Conservation (phyloP, 2,329 filamentous ascomycete species). For the Alternaria gansuensis region DNA sequence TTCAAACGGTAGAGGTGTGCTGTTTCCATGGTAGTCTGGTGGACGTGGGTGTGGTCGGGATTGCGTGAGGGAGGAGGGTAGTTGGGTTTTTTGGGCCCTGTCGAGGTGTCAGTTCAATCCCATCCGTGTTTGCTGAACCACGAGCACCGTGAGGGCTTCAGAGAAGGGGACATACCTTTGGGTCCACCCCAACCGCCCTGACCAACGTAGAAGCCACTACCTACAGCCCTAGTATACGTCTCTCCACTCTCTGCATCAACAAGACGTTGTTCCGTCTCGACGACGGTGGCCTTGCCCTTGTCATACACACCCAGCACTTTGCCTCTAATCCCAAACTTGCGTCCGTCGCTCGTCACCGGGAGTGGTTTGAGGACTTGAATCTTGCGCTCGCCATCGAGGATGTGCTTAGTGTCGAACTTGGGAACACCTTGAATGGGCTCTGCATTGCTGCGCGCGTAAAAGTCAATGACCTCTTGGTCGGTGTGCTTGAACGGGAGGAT, state of each 20-base stretch:
- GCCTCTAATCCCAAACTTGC: conserved; percentile 76
- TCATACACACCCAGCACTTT: conserved; percentile 88
- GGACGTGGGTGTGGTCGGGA: conserved; percentile 74
- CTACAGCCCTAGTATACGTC: conserved; percentile 73
- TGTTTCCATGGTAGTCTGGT: conserved; percentile 76
- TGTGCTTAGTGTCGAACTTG: conserved; percentile 75
- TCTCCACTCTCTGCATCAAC: conserved; percentile 75
- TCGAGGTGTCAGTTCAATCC: conserved; percentile 1
- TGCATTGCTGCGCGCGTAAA: conserved; percentile 75
- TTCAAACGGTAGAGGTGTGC: conserved; percentile 73
- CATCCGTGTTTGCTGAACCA: background rate
- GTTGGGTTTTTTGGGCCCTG: conserved; percentile 74
- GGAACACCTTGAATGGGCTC: conserved; percentile 78
- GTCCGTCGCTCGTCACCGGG: conserved; percentile 74
- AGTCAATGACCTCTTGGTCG: conserved; percentile 80
- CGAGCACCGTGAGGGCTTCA: background rate
- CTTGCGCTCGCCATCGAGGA: conserved; percentile 84
- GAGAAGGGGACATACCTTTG: conserved; percentile 67
- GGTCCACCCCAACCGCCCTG: conserved; percentile 89
- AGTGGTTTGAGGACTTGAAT: conserved; percentile 80
- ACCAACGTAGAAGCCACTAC: conserved; percentile 79
- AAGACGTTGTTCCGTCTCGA: conserved; percentile 80
- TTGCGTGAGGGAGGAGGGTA: conserved; percentile 78
- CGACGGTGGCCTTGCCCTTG: conserved; percentile 83
- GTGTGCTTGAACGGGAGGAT: conserved; percentile 84